phyloP scores from a whole-genome alignment of 2,329 filamentous ascomycete species.

The Cyphellophora europaea region DNA sequence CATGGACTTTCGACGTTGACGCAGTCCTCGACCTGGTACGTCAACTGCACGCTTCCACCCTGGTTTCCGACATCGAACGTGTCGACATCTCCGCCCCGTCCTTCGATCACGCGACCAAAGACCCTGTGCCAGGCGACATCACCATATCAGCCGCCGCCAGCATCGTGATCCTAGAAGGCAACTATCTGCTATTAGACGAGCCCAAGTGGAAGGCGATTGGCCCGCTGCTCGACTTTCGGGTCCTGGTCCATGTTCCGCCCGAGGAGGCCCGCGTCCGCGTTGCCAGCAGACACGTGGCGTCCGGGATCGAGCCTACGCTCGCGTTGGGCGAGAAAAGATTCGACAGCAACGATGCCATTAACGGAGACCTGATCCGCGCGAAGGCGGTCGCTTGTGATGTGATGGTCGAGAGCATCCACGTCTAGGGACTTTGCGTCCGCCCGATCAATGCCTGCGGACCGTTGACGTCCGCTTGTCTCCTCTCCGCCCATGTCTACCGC shows the following conservation, averaged over 20 bases:
- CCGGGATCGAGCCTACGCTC: slow-evolving; percentile 31
- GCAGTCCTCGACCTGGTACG: slow-evolving; percentile 62
- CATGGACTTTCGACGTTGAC: slow-evolving; percentile 84
- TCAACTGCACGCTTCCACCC: slow-evolving; percentile 42
- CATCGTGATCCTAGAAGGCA: slow-evolving; percentile 43
- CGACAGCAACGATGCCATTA: slow-evolving; percentile 30
- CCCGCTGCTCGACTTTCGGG: slow-evolving; percentile 29
- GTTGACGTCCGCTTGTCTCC: too few species aligned
- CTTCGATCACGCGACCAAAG: slow-evolving; percentile 43
- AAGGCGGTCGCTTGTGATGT: slow-evolving; percentile 21
- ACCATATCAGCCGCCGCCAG: slow-evolving; percentile 30
- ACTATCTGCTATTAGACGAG: slow-evolving; percentile 39
- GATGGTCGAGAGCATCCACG: slow-evolving; percentile 20
- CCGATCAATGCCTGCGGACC: too few species aligned
- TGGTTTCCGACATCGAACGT: not conserved
- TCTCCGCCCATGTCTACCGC: too few species aligned
- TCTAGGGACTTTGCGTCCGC: too few species aligned
- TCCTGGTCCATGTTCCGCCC: slow-evolving; percentile 32
- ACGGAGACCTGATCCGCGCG: slow-evolving; percentile 23
- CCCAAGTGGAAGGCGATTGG: slow-evolving; percentile 28
- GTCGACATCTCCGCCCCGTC: slow-evolving; percentile 55
- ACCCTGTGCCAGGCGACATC: slow-evolving; percentile 38
- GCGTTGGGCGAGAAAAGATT: slow-evolving; percentile 27
- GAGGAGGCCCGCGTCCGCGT: slow-evolving; percentile 27
- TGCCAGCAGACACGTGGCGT: slow-evolving; percentile 29